Percentiles rank a stretch among this genome's conserved stretches.
phyloP scores from a whole-genome alignment of 345 rosid species.

The Camelina hispida region DNA sequence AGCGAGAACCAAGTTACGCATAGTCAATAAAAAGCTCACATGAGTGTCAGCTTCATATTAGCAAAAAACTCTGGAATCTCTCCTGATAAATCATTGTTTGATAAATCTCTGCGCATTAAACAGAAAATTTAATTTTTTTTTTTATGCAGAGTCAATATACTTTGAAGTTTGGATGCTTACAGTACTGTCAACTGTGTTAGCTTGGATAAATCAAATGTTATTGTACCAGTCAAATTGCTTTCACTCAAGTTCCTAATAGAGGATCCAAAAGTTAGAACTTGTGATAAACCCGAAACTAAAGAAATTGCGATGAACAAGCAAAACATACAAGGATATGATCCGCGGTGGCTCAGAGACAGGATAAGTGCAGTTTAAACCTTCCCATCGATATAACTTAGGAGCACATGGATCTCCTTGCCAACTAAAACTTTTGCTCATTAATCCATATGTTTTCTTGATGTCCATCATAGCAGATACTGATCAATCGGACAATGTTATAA shows the following conservation, averaged over 20 bases:
- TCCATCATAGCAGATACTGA: constrained; percentile 51
- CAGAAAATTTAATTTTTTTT: no score
- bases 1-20: background rate
- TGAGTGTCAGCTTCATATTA: constrained; percentile 43
- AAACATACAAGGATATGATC: constrained; percentile 57
- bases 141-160: no score
- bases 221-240: constrained; percentile 44
- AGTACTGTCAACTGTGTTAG: constrained; percentile 44
- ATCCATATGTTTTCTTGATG: constrained; percentile 48
- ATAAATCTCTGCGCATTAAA: constrained; percentile 58
- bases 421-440: constrained; percentile 27
- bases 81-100: constrained; percentile 58
- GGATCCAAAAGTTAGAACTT: constrained; percentile 2
- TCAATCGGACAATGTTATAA: background rate
- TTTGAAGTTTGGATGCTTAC: constrained; percentile 43
- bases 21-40: constrained; percentile 50
- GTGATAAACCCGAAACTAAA: background rate
- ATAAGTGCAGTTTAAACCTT: constrained; percentile 52
- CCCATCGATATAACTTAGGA: constrained; percentile 44
- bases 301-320: background rate
- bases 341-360: constrained; percentile 29
- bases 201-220: constrained; percentile 42
- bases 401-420: constrained; percentile 67
- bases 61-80: constrained; percentile 51
- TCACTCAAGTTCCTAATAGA: constrained; percentile 46